A percentile compares a stretch with the other conserved stretches of the same genome.
phyloP scores from a whole-genome alignment of 257 asterid genomes.

The Gynochthodes officinalis region DNA sequence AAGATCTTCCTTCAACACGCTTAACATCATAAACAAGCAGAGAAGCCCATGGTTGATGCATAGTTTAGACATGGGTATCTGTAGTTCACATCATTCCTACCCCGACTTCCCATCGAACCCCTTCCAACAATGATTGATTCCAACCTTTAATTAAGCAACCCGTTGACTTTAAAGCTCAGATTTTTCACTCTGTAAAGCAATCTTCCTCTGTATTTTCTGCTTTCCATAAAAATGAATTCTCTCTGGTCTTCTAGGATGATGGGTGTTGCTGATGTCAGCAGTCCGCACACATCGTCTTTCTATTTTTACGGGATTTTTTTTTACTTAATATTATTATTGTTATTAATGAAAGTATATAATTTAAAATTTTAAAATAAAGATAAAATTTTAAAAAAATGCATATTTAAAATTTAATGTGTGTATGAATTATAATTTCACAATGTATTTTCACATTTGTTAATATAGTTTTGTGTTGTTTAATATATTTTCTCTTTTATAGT shows the following conservation, averaged over 20 bases:
- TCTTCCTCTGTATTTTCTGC: background rate
- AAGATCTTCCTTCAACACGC: slow-evolving; percentile 94
- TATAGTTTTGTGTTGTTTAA: no score
- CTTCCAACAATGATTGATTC: background rate
- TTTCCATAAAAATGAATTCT: background rate
- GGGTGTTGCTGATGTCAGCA: no score
- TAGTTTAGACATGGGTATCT: slow-evolving; percentile 85
- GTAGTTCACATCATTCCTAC: slow-evolving; percentile 39
- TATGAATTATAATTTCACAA: no score
- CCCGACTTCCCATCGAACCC: slow-evolving; percentile 40
- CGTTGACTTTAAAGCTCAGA: background rate
- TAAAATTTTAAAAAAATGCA: no score
- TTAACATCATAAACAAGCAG: slow-evolving; percentile 84
- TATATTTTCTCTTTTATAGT: no score
- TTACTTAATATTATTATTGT: no score
- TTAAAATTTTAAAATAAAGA: no score
- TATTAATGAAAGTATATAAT: no score
- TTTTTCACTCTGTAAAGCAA: background rate
- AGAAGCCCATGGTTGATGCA: slow-evolving; percentile 99
- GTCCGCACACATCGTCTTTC: no score
- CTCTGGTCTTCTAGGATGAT: background rate
- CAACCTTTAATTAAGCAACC: background rate
- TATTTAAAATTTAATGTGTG: no score
- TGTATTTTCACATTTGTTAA: no score
- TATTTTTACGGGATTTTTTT: no score